Base-by-base conservation (phyloP, 352 stramenopile genomes). In the Globisporangium lucens region DNA sequence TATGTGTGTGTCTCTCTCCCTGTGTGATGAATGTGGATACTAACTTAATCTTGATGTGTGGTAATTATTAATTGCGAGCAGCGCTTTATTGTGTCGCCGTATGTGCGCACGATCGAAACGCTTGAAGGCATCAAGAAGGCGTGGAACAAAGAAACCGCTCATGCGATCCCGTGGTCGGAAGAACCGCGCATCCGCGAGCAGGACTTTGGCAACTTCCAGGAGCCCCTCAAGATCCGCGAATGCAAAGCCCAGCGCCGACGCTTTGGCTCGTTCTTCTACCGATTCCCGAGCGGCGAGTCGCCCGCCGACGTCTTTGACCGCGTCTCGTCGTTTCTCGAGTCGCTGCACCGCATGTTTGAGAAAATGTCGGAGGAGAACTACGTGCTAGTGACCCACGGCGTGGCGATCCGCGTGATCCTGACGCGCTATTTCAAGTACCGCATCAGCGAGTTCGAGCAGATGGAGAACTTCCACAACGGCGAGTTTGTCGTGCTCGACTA, bases 151-250 rank as follows among this genome's bases (percentile, higher is more conserved):
- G 74, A 83, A 29, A 80, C 73, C 13, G 55, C 51, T 29, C 77
- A 78, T 22, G 51, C 78, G 27, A 84, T 94, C 52, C 85, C 85
- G 43, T 91, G 87, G 84, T 78, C 72, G 4, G 89, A 97, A 58
- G 90, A 97, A 62, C 89, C 89, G 8, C 87, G 89, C 10, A 95
- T 97, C 56, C 82, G 87, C 13, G 90, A 97, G 57, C 90, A 97
- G 67, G 87, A 97, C 63, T 97, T 96, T 80, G 90, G 87, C 62
- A 97, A 97, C 62, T 96, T 95, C 70, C 89, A 96, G 57, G 84
- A 95, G 6, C 85, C 85, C 4, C 65, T 82, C 33, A 90, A 90
- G 53, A 94, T 95, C 67, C 82, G 85, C 17, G 82, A 95, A 58
- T 93, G 82, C 75, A 94, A 95, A 63, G 63, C 75, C 15, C 84